Evolutionary conservation across 371 early-diverging fungal genomes (phyloP), one percentile per base, ranked within the genome.

Genomic region (Rhizopus arrhizus): DNA sequence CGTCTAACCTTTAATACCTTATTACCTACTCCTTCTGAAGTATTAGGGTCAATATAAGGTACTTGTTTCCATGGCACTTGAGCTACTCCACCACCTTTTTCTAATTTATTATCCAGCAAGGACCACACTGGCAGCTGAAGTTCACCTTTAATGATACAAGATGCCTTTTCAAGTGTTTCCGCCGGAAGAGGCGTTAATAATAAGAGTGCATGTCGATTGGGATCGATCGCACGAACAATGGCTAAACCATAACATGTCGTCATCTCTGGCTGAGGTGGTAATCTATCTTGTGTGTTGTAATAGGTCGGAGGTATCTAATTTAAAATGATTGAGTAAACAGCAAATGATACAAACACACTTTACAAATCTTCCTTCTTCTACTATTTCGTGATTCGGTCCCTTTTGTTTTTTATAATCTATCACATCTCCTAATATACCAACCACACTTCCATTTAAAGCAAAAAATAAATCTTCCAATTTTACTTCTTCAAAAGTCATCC

Each of bases 401-500:
- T 40, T 46, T 52, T 50, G 56, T 0, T 46, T 48, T 32, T 62
- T 33, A 48, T 53, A 50, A 45, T 63, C 56, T 31, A 47, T 54
- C 10, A 66, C 56, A 55, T 87, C 85, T 2, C 83, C 84, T 7
- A 89, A 78, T 7, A 92, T 63, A 0, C 84, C 92, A 1, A 94
- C 93, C 2, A 92, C 43, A 38, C 79, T 82, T 2, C 89, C 92
- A 65, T 91, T 92, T 28, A 92, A 70, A 0, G 90, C 87, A 69
- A 86, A 82, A 15, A 92, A 65, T n/a, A 89, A 66, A 56, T 92
- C 91, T 45, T 85, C 83, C 4, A 70, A 60, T 3, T 89, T 85
- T 15, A 94, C 87, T 36, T 88, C 86, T 47, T 82, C 81, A 53
- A 72, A 82, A 29, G 82, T 60, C 3, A 86, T 57, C 80, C 85